A percentile compares a stretch with the other conserved stretches of the same genome.
These are phyloP conservation scores for Astrothelium macrocarpum DNA, from an alignment of 495 filamentous ascomycete genomes.

Conservation along the genomic window DNA sequence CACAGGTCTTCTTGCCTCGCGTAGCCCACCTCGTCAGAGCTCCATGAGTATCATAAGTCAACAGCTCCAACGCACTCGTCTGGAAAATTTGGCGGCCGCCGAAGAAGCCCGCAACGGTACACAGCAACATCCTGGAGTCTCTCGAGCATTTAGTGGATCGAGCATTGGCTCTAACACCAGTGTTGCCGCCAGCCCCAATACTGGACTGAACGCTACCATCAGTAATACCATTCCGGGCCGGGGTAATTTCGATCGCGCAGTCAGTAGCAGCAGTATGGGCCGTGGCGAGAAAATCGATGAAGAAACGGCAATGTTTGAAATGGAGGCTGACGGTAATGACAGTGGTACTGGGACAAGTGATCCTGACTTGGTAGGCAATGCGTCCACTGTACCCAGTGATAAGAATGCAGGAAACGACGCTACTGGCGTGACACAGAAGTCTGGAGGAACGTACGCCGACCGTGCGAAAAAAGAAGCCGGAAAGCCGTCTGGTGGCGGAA, in stretches of 20 bases:
- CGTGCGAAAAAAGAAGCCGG: not conserved
- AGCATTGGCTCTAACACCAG: constrained; percentile 11
- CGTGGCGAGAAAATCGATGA: constrained; percentile 30
- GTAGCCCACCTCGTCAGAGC: constrained; percentile 51
- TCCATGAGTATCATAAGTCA: constrained; percentile 38
- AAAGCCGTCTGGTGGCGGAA: not conserved
- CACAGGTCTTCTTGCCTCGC: constrained; percentile 47
- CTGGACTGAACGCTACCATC: not conserved
- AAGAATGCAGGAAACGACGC: not conserved
- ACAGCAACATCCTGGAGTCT: constrained; percentile 3
- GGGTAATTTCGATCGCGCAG: constrained; percentile 22
- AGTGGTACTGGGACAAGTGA: not conserved
- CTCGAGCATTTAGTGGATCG: constrained; percentile 13
- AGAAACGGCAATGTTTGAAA: constrained; percentile 33
- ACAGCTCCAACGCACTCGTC: constrained; percentile 37
- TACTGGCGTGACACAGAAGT: not conserved
- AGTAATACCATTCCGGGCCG: not conserved
- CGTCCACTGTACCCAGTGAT: not conserved
- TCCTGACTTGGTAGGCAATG: not conserved
- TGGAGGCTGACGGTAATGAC: constrained; percentile 20
- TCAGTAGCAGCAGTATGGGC: constrained; percentile 26
- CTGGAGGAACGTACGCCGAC: not conserved
- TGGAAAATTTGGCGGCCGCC: constrained; percentile 25
- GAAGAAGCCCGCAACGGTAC: constrained; percentile 6
- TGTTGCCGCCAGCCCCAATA: not conserved